Evolutionary conservation across 345 rosid species (phyloP).

Genomic region (Populus ilicifolia): DNA sequence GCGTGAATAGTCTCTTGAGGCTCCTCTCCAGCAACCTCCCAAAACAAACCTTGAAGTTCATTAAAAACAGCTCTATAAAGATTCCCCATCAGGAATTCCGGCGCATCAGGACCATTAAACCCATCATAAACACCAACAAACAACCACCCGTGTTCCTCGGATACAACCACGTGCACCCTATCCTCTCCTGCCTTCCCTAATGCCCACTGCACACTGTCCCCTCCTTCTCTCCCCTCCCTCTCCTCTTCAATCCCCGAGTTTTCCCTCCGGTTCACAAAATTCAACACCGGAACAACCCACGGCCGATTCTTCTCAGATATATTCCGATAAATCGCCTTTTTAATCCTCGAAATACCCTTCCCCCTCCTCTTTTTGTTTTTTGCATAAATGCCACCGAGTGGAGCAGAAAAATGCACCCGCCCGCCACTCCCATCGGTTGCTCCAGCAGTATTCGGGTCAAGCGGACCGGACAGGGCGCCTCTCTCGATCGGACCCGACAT

Average conservation of each 20-base stretch:
- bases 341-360: conserved; percentile 56
- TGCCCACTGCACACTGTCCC: conserved; percentile 72
- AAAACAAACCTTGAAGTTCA: conserved; percentile 84
- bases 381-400: conserved; percentile 61
- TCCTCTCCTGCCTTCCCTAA: conserved; percentile 98
- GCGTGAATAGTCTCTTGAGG: conserved; percentile 15
- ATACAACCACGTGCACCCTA: conserved; percentile 89
- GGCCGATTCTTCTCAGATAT: conserved; percentile 76
- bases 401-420: conserved; percentile 77
- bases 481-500: conserved; percentile 91
- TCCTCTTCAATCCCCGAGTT: conserved; percentile 30
- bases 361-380: conserved; percentile 54
- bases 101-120: conserved; percentile 96
- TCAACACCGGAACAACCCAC: conserved; percentile 95
- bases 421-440: conserved; percentile 36
- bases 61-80: conserved; percentile 86
- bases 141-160: conserved; percentile 97
- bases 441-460: conserved; percentile 48
- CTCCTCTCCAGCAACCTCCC: conserved; percentile 56
- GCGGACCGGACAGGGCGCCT: conserved; percentile 78
- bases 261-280: conserved; percentile 60
- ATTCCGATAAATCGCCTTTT: conserved; percentile 51
- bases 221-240: conserved; percentile 17
- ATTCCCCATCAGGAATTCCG: conserved; percentile 95
- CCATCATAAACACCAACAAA: conserved; percentile 97